Conservation (phyloP, 1,284 basidiomycete species). For the Pterulicium gracile region DNA sequence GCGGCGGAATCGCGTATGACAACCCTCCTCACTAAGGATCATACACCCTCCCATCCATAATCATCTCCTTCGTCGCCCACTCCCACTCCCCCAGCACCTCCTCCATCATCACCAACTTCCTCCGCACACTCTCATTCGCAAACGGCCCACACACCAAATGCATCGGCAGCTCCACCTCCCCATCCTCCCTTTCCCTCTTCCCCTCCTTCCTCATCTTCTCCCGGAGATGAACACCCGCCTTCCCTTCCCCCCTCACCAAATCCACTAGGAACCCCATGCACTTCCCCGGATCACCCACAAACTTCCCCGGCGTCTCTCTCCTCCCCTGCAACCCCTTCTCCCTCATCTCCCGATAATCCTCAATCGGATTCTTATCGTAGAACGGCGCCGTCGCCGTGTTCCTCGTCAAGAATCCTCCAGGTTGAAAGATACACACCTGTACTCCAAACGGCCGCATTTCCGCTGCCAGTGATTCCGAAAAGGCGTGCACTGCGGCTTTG, state of each 20-base stretch:
- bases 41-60: not conserved
- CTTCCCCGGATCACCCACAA: not conserved
- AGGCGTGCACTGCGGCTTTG: not conserved
- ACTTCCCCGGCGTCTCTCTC: not conserved
- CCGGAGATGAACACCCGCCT: too few relatives aligned
- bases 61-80: constrained; percentile 1
- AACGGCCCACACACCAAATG: not conserved
- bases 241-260: not conserved
- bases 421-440: not conserved
- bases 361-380: not conserved
- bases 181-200: too few relatives aligned
- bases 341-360: not conserved
- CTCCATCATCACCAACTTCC: not conserved
- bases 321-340: not conserved
- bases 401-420: not conserved
- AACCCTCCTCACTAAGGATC: not conserved
- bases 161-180: not conserved
- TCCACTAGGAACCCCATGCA: not conserved
- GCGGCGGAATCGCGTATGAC: not conserved
- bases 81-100: constrained; percentile 1
- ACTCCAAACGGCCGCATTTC: not conserved
- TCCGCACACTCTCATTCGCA: not conserved
- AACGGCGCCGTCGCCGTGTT: constrained; percentile 1
- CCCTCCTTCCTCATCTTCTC: too few relatives aligned
- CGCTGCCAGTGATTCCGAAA: not conserved